phyloP scores from a whole-genome alignment of 2,329 filamentous ascomycete species.

The Pseudocercospora musae region DNA sequence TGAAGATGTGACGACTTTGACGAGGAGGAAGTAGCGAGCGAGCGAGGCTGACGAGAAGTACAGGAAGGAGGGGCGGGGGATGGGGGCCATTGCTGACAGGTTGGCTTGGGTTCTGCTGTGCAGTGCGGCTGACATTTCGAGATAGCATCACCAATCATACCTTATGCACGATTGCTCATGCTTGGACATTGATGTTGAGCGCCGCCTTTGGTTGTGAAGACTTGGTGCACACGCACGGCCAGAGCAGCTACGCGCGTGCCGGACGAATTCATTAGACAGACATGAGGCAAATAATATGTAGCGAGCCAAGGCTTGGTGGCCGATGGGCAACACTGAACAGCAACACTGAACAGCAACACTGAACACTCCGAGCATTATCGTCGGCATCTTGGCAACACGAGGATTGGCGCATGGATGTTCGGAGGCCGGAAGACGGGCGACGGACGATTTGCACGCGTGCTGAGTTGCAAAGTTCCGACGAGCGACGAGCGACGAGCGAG shows the following conservation, averaged over 20 bases:
- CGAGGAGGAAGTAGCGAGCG: slow-evolving; percentile 3
- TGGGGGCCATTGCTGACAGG: slow-evolving; percentile 1
- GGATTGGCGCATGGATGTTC: slow-evolving; percentile 7
- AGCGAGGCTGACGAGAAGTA: slow-evolving; percentile 4
- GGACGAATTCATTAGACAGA: background rate
- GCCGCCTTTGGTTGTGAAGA: background rate
- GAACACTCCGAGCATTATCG: background rate
- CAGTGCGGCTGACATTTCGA: slow-evolving; percentile 10
- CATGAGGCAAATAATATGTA: background rate
- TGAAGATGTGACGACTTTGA: slow-evolving; percentile 1
- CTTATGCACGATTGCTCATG: slow-evolving; percentile 10
- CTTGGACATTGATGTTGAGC: background rate
- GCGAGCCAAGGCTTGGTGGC: background rate
- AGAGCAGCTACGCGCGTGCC: background rate
- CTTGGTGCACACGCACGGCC: too few species aligned
- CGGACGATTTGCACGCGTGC: background rate
- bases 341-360: too few species aligned
- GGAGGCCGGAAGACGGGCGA: slow-evolving; percentile 4
- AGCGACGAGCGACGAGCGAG: too few species aligned
- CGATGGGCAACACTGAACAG: too few species aligned
- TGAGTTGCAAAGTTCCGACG: background rate
- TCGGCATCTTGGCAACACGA: background rate
- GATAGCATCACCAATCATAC: slow-evolving; percentile 15
- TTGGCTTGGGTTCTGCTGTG: slow-evolving; percentile 1
- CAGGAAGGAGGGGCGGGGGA: slow-evolving; percentile 1